phyloP scores from a whole-genome alignment of 345 rosid genomes.

The Syzygium oleosum region DNA sequence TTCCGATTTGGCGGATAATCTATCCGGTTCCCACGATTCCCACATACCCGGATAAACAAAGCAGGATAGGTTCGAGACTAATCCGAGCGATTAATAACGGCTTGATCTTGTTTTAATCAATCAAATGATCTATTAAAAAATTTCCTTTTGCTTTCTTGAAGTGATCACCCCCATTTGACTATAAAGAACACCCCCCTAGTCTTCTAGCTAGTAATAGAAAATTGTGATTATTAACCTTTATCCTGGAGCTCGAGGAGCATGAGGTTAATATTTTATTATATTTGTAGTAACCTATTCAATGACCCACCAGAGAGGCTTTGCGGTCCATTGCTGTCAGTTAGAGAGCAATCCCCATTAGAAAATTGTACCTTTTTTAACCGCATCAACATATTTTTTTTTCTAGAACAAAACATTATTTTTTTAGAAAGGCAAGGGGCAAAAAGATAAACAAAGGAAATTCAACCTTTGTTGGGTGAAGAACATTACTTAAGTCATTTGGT shows the following conservation, averaged over 20 bases:
- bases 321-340: neutral
- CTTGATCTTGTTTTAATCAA: neutral
- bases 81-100: neutral
- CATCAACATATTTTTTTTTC: neutral
- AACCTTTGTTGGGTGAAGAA: neutral
- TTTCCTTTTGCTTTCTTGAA: neutral
- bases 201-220: neutral
- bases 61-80: neutral
- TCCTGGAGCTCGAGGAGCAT: constrained; percentile 3
- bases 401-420: neutral
- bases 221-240: neutral
- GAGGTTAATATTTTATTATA: neutral
- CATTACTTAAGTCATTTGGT: neutral
- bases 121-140: neutral
- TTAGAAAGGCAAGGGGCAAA: neutral
- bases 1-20: neutral
- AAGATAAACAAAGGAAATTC: neutral
- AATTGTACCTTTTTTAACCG: neutral
- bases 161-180: neutral
- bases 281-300: neutral
- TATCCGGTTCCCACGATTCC: neutral
- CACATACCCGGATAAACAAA: neutral
- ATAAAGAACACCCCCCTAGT: neutral
- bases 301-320: neutral
- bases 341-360: neutral